Evolutionary conservation across 805 yeast genomes (phyloP), one percentile per base, ranked within the genome.

Genomic region (Wickerhamomyces alni): DNA sequence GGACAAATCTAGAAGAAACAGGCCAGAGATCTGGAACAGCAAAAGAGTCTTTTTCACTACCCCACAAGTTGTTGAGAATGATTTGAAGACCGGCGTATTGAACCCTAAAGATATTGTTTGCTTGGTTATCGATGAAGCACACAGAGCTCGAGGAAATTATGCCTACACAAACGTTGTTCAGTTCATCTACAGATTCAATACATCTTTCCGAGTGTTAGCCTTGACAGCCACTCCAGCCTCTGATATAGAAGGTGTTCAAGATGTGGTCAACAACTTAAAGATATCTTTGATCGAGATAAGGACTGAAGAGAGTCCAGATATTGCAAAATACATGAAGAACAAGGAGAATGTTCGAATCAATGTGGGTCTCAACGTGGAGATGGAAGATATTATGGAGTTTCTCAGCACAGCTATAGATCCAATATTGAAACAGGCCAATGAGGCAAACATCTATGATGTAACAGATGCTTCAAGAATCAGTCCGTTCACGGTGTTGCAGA

Each of bases 201-300:
- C 76, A 1, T 75, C 86, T 2, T 82, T 79, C 48, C 67, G 99
- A 33, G 67, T 89, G 0, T 59, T 93, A 37, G 98, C 96, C 0
- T 66, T 93, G 45, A 88, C 98, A 0, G 99, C 99, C 1, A 93
- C 99, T 0, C 99, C 99, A 0, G 93, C 96, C 0, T 70, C 95
- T 1, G 82, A 82, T 43, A 73, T 87, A 2, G 95, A 85, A 42
- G 86, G 91, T 2, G 94, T 94, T 0, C 97, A 94, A 58, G 82
- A 77, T 35, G 82, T 93, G 21, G 79, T 93, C 1, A 72, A 75
- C 40, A 87, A 86, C 50, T 63, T 93, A 43, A 61, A 62, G 21
- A 84, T 93, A 1, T 81, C 96, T 0, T 71, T 71, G 39, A 79
- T 88, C 32, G 97, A 91, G 57, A 77, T 89, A 17, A 67, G 98